Conservation (phyloP, 2,329 filamentous ascomycete species). For the Colletotrichum sp. region DNA sequence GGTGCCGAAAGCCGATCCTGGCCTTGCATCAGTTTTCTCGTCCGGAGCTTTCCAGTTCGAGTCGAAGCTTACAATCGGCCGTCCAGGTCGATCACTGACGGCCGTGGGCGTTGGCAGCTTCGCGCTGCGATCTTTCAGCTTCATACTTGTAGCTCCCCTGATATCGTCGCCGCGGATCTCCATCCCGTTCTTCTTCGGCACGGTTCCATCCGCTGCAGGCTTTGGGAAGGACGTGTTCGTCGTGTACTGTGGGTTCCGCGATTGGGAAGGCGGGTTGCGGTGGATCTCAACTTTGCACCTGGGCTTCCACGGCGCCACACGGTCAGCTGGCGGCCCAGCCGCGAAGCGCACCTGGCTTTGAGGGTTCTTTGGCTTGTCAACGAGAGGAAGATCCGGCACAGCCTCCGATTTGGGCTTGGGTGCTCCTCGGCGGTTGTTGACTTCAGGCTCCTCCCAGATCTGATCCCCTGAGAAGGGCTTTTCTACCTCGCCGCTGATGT, state of each 20-base stretch:
- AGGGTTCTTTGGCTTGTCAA: conserved; percentile 65
- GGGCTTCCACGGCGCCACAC: conserved; percentile 37
- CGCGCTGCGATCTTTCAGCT: conserved; percentile 81
- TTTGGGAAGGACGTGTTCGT: conserved; percentile 59
- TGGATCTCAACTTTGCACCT: conserved; percentile 70
- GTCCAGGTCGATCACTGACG: conserved; percentile 87
- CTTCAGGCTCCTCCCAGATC: conserved; percentile 88
- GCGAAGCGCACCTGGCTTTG: conserved; percentile 60
- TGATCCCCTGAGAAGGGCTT: conserved; percentile 76
- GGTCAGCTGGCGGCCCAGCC: conserved; percentile 44
- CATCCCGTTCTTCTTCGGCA: conserved; percentile 74
- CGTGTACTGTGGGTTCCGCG: conserved; percentile 80
- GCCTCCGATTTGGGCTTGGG: conserved; percentile 7
- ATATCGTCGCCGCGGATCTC: conserved; percentile 90
- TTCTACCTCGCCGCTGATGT: conserved; percentile 71
- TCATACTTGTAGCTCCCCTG: conserved; percentile 88
- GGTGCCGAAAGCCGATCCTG: conserved; percentile 28
- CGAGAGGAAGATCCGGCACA: background rate
- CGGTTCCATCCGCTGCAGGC: conserved; percentile 39
- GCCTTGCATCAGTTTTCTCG: conserved; percentile 70
- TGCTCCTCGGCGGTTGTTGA: conserved; percentile 31
- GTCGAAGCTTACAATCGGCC: conserved; percentile 98
- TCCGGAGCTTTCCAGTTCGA: conserved; percentile 79
- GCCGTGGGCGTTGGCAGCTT: conserved; percentile 88
- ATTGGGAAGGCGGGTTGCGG: conserved; percentile 82